Conservation (phyloP, 192 early-diverging fungal species). For the Cetraspora pellucida region DNA sequence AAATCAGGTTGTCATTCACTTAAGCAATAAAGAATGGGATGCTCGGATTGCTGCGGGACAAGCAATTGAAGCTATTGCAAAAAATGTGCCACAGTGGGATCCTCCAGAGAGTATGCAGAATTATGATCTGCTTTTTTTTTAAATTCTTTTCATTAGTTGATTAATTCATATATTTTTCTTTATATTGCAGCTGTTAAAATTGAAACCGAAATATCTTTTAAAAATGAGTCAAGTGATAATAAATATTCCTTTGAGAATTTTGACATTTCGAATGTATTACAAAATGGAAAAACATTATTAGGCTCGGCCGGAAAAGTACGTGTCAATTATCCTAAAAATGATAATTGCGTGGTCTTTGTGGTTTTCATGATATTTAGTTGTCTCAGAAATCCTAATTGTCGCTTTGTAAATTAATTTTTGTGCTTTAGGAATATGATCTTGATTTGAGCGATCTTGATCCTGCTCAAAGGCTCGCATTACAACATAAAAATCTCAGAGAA, state of each 20-base stretch:
- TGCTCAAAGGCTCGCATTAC: slow-evolving; percentile 77
- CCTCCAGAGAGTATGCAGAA: slow-evolving; percentile 45
- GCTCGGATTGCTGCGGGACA: slow-evolving; percentile 92
- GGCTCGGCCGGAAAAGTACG: slow-evolving; percentile 75
- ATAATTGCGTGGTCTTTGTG: not conserved
- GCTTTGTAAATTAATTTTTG: no score
- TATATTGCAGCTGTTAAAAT: slow-evolving; percentile 30
- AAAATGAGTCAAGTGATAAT: slow-evolving; percentile 44
- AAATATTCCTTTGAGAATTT: slow-evolving; percentile 78
- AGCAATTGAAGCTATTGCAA: slow-evolving; percentile 89
- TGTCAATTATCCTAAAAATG: not conserved
- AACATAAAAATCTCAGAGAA: slow-evolving; percentile 81
- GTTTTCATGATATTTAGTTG: no score
- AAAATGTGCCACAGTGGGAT: slow-evolving; percentile 87
- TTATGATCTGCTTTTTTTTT: not conserved
- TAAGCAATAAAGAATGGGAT: slow-evolving; percentile 91
- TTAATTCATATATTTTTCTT: not conserved
- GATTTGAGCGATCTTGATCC: slow-evolving; percentile 78
- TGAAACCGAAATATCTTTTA: slow-evolving; percentile 29
- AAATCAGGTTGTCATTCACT: slow-evolving; percentile 74
- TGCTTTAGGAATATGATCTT: slow-evolving; percentile 78
- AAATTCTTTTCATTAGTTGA: not conserved
- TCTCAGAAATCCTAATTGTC: no score
- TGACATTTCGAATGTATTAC: slow-evolving; percentile 80
- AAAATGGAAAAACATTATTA: slow-evolving; percentile 76